Percentiles rank a stretch among this genome's conserved stretches.
phyloP scores from a whole-genome alignment of 2,329 filamentous ascomycete genomes.

The Pyrenophora seminiperda region DNA sequence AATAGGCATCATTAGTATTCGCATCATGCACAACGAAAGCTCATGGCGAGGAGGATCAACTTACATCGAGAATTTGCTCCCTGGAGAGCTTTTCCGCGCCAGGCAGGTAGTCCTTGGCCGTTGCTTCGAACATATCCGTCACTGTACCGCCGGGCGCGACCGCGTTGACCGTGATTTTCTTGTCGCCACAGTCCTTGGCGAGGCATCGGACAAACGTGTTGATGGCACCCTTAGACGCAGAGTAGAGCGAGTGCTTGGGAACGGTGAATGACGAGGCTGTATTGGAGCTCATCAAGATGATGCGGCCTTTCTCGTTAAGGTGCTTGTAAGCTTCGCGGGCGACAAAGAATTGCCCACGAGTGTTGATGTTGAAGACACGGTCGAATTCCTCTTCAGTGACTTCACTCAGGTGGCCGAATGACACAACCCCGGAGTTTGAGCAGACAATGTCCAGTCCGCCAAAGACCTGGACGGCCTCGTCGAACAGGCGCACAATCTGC shows the following conservation, averaged over 20 bases:
- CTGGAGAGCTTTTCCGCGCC: too few relatives aligned
- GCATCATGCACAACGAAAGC: too few relatives aligned
- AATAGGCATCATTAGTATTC: too few relatives aligned
- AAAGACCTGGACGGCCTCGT: not conserved
- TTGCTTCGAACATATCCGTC: slow-evolving; percentile 55
- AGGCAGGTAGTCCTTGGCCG: too few relatives aligned
- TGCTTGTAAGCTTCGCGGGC: not conserved
- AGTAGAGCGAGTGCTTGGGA: slow-evolving; percentile 50
- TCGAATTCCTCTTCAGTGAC: not conserved
- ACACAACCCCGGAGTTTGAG: not conserved
- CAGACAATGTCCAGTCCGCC: not conserved
- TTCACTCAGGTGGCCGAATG: not conserved
- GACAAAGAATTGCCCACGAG: not conserved
- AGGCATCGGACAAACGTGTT: slow-evolving; percentile 63
- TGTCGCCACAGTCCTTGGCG: slow-evolving; percentile 60
- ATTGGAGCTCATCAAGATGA: too few relatives aligned
- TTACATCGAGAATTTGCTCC: too few relatives aligned
- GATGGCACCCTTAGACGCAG: slow-evolving; percentile 63
- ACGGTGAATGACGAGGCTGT: not conserved
- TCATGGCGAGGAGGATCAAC: too few relatives aligned
- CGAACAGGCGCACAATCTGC: not conserved
- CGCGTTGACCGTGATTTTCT: slow-evolving; percentile 59
- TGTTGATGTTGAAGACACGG: not conserved
- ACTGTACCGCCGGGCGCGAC: slow-evolving; percentile 61
- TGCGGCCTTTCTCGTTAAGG: not conserved